These are phyloP conservation scores for Phellopilus nigrolimitatus DNA, from an alignment of 1,284 basidiomycete genomes.

Conservation along the genomic window DNA sequence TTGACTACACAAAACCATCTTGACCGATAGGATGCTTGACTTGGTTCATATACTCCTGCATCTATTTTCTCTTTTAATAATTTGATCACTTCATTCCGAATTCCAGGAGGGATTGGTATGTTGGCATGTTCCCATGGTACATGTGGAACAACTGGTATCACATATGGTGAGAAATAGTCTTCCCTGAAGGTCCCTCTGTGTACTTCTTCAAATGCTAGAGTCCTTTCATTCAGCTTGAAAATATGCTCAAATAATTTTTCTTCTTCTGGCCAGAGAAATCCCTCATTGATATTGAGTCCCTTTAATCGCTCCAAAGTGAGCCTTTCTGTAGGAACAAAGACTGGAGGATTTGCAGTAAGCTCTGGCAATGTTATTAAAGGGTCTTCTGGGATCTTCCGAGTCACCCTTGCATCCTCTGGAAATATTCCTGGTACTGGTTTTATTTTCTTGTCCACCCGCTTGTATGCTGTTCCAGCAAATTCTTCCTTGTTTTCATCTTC, in stretches of 20 bases:
- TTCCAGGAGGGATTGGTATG: background rate
- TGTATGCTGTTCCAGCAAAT: constrained; percentile 19
- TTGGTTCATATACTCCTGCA: constrained; percentile 23
- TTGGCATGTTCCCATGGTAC: constrained; percentile 1
- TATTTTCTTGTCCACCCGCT: constrained; percentile 25
- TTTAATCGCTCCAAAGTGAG: constrained; percentile 23
- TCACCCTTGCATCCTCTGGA: constrained; percentile 23
- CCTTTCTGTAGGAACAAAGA: constrained; percentile 18
- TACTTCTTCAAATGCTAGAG: constrained; percentile 31
- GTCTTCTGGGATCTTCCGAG: constrained; percentile 22
- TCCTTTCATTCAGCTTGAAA: constrained; percentile 27
- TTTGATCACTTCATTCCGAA: background rate
- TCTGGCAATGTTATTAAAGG: constrained; percentile 18
- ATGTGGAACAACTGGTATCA: constrained; percentile 27
- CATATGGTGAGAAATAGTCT: constrained; percentile 34
- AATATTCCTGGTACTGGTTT: constrained; percentile 26
- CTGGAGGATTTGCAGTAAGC: constrained; percentile 21
- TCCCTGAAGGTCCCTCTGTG: constrained; percentile 32
- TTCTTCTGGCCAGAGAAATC: constrained; percentile 31
- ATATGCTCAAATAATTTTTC: constrained; percentile 30
- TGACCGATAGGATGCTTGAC: constrained; percentile 32
- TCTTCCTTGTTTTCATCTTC: background rate
- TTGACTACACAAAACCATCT: constrained; percentile 39
- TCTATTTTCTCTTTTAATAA: background rate
- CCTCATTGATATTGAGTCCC: constrained; percentile 24